phyloP scores from a whole-genome alignment of 1,139 yeast genomes.

The Blastobotrys petasosporus region DNA sequence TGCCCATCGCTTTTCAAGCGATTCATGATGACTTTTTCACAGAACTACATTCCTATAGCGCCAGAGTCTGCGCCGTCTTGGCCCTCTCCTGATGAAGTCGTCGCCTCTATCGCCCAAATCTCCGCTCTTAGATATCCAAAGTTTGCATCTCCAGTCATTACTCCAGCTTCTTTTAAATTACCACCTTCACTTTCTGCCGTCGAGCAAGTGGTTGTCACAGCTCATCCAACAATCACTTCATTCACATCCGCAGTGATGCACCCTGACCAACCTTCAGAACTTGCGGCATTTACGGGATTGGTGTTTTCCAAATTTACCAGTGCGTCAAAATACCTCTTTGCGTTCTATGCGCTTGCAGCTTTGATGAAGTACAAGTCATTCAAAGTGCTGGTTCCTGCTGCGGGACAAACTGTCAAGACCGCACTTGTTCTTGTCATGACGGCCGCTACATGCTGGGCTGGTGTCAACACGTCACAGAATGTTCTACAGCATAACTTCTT shows the following conservation, averaged over 20 bases:
- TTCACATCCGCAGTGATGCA: constrained; percentile 37
- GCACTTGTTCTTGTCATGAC: constrained; percentile 35
- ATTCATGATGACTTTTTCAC: constrained; percentile 28
- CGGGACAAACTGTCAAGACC: constrained; percentile 29
- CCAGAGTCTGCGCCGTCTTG: constrained; percentile 30
- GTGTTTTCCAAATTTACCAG: constrained; percentile 26
- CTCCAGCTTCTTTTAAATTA: constrained; percentile 22
- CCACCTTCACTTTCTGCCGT: constrained; percentile 27
- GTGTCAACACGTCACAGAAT: constrained; percentile 35
- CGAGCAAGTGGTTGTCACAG: constrained; percentile 31
- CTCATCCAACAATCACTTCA: constrained; percentile 36
- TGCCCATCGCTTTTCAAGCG: constrained; percentile 32
- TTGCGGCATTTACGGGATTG: constrained; percentile 26
- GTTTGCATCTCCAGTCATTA: constrained; percentile 35
- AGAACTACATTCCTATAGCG: constrained; percentile 29
- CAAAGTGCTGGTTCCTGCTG: constrained; percentile 17
- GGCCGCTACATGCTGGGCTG: constrained; percentile 37
- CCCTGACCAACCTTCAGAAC: constrained; percentile 31
- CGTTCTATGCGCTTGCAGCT: constrained; percentile 27
- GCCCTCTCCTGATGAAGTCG: constrained; percentile 33
- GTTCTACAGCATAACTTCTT: constrained; percentile 29
- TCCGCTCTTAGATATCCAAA: constrained; percentile 32
- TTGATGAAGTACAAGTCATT: constrained; percentile 14
- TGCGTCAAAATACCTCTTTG: constrained; percentile 30
- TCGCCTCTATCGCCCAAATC: constrained; percentile 31